These are phyloP conservation scores for Fusarium algeriense DNA, from an alignment of 2,329 filamentous ascomycete genomes.

Conservation along the genomic window DNA sequence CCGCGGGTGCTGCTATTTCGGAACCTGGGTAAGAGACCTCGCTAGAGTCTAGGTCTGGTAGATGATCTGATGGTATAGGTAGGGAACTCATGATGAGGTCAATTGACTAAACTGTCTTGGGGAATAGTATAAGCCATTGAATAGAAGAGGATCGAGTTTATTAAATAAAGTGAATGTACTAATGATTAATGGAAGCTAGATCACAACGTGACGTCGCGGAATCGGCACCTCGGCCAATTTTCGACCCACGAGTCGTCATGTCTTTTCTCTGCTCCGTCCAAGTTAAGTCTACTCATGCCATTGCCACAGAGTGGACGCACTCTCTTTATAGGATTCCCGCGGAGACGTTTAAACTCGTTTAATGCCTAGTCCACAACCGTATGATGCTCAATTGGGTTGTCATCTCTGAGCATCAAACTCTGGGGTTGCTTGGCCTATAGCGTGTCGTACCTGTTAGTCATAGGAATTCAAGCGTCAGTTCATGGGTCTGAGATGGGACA, in stretches of 20 bases:
- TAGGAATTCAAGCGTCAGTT: slow-evolving; percentile 16
- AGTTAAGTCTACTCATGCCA: background rate
- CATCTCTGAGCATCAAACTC: background rate
- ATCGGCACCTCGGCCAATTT: slow-evolving; percentile 21
- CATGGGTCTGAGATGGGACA: background rate
- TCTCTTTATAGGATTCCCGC: slow-evolving; percentile 20
- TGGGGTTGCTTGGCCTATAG: slow-evolving; percentile 7
- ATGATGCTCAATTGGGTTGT: slow-evolving; percentile 15
- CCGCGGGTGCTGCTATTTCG: background rate
- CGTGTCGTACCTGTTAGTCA: slow-evolving; percentile 18
- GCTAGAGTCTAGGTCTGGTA: slow-evolving; percentile 15
- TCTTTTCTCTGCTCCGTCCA: background rate
- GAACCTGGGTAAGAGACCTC: slow-evolving; percentile 16
- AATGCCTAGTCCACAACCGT: slow-evolving; percentile 11
- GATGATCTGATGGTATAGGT: background rate
- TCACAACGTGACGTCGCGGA: slow-evolving; percentile 22
- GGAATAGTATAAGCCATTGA: background rate
- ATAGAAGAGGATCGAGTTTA: background rate
- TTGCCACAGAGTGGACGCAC: background rate
- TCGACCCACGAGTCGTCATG: slow-evolving; percentile 25
- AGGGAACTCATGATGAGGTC: slow-evolving; percentile 8
- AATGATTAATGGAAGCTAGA: background rate
- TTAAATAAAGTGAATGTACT: slow-evolving; percentile 1
- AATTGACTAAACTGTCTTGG: background rate
- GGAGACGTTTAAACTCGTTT: slow-evolving; percentile 14